Evolutionary conservation across 73 alveolate species (phyloP).

Genomic region (Paramecium pentaurelia): DNA sequence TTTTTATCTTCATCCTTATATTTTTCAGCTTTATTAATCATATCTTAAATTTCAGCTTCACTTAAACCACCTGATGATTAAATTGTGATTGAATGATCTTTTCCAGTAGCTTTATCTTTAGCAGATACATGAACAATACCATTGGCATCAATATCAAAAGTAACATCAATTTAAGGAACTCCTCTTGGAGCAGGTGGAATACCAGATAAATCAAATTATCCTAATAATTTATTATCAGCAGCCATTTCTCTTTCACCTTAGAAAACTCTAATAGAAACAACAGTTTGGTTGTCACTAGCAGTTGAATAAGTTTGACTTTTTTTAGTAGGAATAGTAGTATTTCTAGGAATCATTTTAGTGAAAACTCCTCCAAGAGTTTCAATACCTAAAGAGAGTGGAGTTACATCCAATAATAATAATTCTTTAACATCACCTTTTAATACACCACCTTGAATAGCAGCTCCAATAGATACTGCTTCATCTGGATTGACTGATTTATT

Average conservation of each 20-base stretch:
- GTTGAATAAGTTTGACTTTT: conserved; percentile 93
- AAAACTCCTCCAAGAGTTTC: conserved; percentile 95
- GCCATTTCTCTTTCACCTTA: conserved; percentile 98
- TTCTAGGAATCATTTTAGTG: conserved; percentile 92
- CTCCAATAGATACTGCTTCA: conserved; percentile 98
- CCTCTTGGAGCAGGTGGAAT: conserved; percentile 94
- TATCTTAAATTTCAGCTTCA: conserved; percentile 83
- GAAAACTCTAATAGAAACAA: conserved; percentile 89
- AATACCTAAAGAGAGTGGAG: conserved; percentile 98
- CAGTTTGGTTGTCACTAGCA: conserved; percentile 92
- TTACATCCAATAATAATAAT: conserved; percentile 92
- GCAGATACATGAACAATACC: conserved; percentile 98
- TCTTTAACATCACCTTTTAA: conserved; percentile 92
- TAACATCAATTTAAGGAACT: conserved; percentile 97
- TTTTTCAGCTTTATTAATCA: conserved; percentile 88
- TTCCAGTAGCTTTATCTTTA: conserved; percentile 94
- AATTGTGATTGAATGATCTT: conserved; percentile 79
- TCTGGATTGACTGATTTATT: conserved; percentile 92
- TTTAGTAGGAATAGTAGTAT: conserved; percentile 98
- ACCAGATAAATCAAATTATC: conserved; percentile 92
- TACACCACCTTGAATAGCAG: conserved; percentile 97
- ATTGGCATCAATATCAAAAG: conserved; percentile 97
- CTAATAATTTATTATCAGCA: conserved; percentile 91
- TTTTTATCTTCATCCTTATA: conserved; percentile 78
- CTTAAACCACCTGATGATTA: conserved; percentile 89